Evolutionary conservation across 2,329 filamentous ascomycete genomes (phyloP).

Genomic region (Aaosphaeria pasadenensis): DNA sequence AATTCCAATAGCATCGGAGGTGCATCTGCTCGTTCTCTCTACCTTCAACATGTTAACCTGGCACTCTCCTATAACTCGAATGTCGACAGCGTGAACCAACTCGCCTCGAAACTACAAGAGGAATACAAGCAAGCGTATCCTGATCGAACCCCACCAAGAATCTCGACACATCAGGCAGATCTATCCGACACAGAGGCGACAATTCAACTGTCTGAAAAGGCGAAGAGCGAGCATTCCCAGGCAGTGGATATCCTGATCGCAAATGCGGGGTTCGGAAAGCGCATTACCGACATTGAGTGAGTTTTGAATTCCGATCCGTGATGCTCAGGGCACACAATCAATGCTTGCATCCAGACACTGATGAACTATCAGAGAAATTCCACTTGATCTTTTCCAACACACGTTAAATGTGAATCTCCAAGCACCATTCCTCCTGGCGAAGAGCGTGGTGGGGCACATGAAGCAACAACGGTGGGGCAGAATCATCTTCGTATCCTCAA

Average conservation of each 20-base stretch:
- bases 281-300: constrained; percentile 46
- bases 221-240: constrained; percentile 52
- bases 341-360: background rate
- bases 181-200: constrained; percentile 55
- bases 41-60: constrained; percentile 50
- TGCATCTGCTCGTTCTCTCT: constrained; percentile 57
- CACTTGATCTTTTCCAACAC: constrained; percentile 62
- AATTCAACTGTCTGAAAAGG: constrained; percentile 52
- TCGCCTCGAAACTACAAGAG: constrained; percentile 43
- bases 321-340: too few species aligned
- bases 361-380: constrained; percentile 53
- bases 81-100: constrained; percentile 43
- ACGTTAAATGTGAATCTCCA: constrained; percentile 62
- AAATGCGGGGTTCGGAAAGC: constrained; percentile 65
- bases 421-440: constrained; percentile 60
- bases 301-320: background rate
- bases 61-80: constrained; percentile 60
- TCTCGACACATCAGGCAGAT: constrained; percentile 59
- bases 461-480: constrained; percentile 59
- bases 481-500: constrained; percentile 62
- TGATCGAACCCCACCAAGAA: constrained; percentile 28
- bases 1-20: constrained; percentile 55
- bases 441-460: constrained; percentile 61
- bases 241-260: constrained; percentile 62
- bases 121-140: constrained; percentile 14